Evolutionary conservation across 2,329 filamentous ascomycete genomes (phyloP), one percentile per base, ranked within the genome.

Genomic region (Fonsecaea monophora): DNA sequence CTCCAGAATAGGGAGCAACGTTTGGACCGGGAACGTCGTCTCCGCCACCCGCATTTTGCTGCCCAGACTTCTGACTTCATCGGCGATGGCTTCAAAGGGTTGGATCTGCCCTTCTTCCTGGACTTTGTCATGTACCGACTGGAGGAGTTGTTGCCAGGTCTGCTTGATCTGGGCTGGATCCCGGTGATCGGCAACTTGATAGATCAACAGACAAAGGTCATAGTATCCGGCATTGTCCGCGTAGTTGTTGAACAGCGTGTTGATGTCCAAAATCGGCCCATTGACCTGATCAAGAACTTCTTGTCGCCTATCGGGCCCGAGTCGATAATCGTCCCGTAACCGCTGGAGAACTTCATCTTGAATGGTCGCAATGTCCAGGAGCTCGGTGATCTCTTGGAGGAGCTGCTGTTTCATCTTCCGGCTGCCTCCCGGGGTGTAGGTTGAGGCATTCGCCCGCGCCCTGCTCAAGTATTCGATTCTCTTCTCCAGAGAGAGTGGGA

Each of bases 201-300:
- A 98, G 74, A 99, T 97, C 67, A 94, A 85, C 8, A 99, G 86
- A 76, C 92, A 97, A 59, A 99, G 86, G 76, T 98, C 95, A 80
- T 93, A 94, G 83, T 99, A 99, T 58, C 89, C 90, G 1, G 92
- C 95, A 74, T 92, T 90, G 75, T 97, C 94, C 63, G 94, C 92
- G 74, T 93, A 99, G 70, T 88, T 83, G 76, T 98, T 96, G 81
- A 92, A 99, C n/a, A 99, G 87, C 89, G 89, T 87, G 69, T 89
- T 92, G 40, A 98, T 83, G 65, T 87, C 84, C 72, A 91, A 85
- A 57, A 98, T 90, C 56, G 87, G 86, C n/a, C 92, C 91, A 77
- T 96, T 89, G 42, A 97, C 86, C 37, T 86, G 84, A 53, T 83
- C 77, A 66, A 91, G 79, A 30, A 96, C 87, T 64, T 90, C 86